Base-by-base conservation (phyloP, 352 stramenopile genomes). In the Hyaloperonospora arabidopsidis region DNA sequence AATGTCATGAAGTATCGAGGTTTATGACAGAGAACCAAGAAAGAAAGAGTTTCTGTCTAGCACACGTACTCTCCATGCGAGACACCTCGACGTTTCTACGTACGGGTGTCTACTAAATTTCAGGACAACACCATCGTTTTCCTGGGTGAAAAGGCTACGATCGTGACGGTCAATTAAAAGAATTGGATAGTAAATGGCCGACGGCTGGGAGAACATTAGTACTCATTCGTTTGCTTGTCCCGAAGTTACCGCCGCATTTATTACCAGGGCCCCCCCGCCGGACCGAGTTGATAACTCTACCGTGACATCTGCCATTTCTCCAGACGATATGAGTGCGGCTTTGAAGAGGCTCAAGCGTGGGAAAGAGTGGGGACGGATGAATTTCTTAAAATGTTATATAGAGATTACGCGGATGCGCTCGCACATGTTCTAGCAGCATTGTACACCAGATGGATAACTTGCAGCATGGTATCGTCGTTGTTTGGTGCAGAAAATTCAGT, bases 91-190 rank as follows among this genome's bases (percentile, higher is more conserved):
- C 35, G 12, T 41, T 41, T 41, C 35, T 41, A 41, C 35, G n/a
- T 5, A 2, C 11, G 35, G 12, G 35, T 41, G n/a, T 41, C 35
- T 5, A 41, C 4, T 14, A 15, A 41, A 18, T 41, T 41, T 41
- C 13, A 41, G 35, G 35, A 41, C 35, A 41, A 41, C 35, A 41
- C n/a, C n/a, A 41, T 29, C 35, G 35, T 41, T n/a, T 41, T 11
- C 35, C 13, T 41, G 35, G 4, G 12, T n/a, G 35, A 11, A 41
- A 2, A 41, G 12, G 35, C 35, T 15, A 41, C 35, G 35, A 18
- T 18, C 35, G 35, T 14, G 13, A 14, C 11, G 35, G 35, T 41
- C 35, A n/a, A n/a, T 15, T 18, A 18, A 2, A 18, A 2, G 35
- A 18, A 14, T 41, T 15, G 4, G 3, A 5, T 41, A 15, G 5